Evolutionary conservation across 2,329 filamentous ascomycete genomes (phyloP).

Genomic region (Trichoderma aggressivum): DNA sequence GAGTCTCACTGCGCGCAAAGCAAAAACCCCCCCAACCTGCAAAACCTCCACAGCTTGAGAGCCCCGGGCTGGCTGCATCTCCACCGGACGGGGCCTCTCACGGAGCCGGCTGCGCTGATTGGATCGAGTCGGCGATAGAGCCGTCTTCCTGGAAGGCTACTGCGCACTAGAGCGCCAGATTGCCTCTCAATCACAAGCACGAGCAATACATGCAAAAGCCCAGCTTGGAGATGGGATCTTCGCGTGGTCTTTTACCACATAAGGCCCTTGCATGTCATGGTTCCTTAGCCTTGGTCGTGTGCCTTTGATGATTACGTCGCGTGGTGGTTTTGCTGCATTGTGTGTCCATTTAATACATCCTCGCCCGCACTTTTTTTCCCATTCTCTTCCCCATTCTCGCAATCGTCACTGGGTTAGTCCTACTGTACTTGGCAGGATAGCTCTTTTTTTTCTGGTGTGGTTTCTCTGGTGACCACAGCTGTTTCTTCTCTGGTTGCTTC

Average conservation of each 20-base stretch:
- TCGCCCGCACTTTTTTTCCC: background rate
- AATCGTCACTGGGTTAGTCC: slow-evolving; percentile 3
- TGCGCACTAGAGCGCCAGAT: background rate
- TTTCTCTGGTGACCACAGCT: background rate
- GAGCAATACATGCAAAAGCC: slow-evolving; percentile 6
- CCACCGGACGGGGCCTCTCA: slow-evolving; percentile 1
- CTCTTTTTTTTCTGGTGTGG: background rate
- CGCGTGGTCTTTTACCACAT: slow-evolving; percentile 18
- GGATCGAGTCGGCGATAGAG: background rate
- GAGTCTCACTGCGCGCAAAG: background rate
- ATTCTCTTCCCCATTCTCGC: background rate
- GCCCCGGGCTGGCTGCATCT: background rate
- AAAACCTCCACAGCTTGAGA: background rate
- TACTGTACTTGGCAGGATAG: background rate
- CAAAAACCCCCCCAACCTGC: background rate
- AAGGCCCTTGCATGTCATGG: slow-evolving; percentile 7
- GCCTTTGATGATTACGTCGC: slow-evolving; percentile 11
- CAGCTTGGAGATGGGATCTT: slow-evolving; percentile 16
- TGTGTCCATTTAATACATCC: slow-evolving; percentile 5
- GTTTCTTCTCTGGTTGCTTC: background rate
- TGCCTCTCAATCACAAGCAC: slow-evolving; percentile 8
- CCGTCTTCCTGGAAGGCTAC: background rate
- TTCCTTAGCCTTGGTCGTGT: slow-evolving; percentile 19
- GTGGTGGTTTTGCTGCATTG: background rate
- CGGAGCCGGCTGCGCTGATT: background rate